Percentiles rank a stretch among this genome's conserved stretches.
These are phyloP conservation scores for Brassica nigra DNA, from an alignment of 345 rosid genomes.

Conservation along the genomic window DNA sequence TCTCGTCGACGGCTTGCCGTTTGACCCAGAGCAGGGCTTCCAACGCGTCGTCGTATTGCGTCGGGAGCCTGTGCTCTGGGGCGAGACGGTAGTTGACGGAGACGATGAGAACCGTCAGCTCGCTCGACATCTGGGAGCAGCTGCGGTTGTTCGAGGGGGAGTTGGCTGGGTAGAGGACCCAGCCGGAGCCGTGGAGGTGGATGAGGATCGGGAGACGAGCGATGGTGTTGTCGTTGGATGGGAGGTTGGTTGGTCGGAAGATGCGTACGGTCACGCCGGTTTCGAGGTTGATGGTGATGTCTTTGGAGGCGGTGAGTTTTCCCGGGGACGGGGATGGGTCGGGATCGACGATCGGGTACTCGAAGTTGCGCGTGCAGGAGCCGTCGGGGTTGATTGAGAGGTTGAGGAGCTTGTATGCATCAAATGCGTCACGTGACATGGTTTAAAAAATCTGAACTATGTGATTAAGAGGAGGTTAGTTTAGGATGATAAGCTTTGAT, in stretches of 20 bases:
- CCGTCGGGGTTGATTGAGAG: slow-evolving; percentile 43
- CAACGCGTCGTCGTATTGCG: slow-evolving; percentile 43
- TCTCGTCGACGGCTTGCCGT: slow-evolving; percentile 33
- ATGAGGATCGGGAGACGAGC: slow-evolving; percentile 46
- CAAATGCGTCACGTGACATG: slow-evolving; percentile 36
- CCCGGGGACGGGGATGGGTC: slow-evolving; percentile 34
- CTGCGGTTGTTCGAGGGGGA: slow-evolving; percentile 7
- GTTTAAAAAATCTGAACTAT: background rate
- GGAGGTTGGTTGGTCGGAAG: slow-evolving; percentile 43
- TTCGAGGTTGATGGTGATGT: slow-evolving; percentile 36
- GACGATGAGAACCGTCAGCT: slow-evolving; percentile 35
- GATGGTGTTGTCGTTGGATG: slow-evolving; percentile 36
- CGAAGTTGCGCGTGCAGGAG: slow-evolving; percentile 42
- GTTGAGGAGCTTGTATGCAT: slow-evolving; percentile 44
- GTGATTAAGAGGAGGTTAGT: background rate
- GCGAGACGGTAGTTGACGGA: slow-evolving; percentile 44
- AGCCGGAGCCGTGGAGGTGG: slow-evolving; percentile 41
- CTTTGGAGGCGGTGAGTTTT: slow-evolving; percentile 43
- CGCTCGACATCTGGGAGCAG: slow-evolving; percentile 32
- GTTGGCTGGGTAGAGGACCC: slow-evolving; percentile 36
- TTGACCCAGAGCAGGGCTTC: slow-evolving; percentile 41
- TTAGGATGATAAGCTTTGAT: background rate
- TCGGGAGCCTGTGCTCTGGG: slow-evolving; percentile 46
- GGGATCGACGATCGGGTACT: slow-evolving; percentile 12
- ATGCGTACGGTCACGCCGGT: slow-evolving; percentile 38